These are phyloP conservation scores for Scytalidium lignicola DNA, from an alignment of 2,329 filamentous ascomycete species.

Conservation along the genomic window DNA sequence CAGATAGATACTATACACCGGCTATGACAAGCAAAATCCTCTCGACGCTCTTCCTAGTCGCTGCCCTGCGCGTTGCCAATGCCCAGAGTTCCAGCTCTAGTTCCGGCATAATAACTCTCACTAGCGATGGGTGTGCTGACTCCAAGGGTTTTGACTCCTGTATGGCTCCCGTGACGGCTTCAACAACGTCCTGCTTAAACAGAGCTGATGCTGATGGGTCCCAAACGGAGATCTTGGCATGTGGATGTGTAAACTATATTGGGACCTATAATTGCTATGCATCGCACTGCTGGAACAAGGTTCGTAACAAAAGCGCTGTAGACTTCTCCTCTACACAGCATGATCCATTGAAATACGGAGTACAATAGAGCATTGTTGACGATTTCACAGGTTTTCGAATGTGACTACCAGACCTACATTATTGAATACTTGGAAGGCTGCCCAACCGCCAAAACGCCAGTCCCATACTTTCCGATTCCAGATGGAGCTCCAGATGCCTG, in stretches of 20 bases:
- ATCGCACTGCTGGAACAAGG: constrained; percentile 33
- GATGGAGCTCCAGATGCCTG: constrained; percentile 29
- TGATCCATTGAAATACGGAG: too few species aligned
- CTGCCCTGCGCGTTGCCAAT: neutral
- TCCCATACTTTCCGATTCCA: constrained; percentile 35
- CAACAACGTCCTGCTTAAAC: constrained; percentile 5
- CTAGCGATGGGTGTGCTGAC: constrained; percentile 17
- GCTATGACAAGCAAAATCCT: too few species aligned
- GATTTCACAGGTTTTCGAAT: constrained; percentile 29
- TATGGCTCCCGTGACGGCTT: neutral
- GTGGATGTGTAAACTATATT: constrained; percentile 21
- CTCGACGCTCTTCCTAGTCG: neutral
- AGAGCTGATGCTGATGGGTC: neutral
- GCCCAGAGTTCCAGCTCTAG: neutral
- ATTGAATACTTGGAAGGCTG: constrained; percentile 30
- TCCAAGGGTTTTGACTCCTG: constrained; percentile 17
- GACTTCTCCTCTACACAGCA: neutral
- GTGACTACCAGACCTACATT: constrained; percentile 34
- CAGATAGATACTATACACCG: too few species aligned
- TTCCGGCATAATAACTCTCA: neutral
- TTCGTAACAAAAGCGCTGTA: constrained; percentile 9
- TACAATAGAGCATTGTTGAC: neutral
- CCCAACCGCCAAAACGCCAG: constrained; percentile 23
- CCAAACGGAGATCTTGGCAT: constrained; percentile 10
- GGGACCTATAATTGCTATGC: constrained; percentile 32